Evolutionary conservation across 495 filamentous ascomycete genomes (phyloP).

Genomic region (Aspergillus bertholletiae): DNA sequence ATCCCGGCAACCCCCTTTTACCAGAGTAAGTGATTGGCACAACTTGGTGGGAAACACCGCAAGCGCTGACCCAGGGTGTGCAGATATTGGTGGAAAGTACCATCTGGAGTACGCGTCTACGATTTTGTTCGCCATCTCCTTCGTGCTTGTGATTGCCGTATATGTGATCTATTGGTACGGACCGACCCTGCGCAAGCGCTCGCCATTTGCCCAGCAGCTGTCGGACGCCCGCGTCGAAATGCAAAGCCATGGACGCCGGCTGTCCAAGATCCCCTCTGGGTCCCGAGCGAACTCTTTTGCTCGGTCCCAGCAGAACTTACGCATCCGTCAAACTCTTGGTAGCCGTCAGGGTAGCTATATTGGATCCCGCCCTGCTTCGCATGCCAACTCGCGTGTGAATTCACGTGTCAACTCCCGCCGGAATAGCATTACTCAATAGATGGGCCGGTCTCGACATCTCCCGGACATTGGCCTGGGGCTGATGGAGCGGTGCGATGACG

Average conservation of each 20-base stretch:
- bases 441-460: not conserved
- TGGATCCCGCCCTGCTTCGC: conserved; percentile 33
- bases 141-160: conserved; percentile 66
- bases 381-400: conserved; percentile 26
- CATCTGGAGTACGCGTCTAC: conserved; percentile 68
- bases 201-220: conserved; percentile 72
- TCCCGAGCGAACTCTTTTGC: conserved; percentile 45
- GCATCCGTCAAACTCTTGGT: conserved; percentile 41
- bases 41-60: not conserved
- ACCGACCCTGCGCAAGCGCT: conserved; percentile 61
- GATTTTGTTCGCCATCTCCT: conserved; percentile 67
- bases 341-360: conserved; percentile 35
- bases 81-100: conserved; percentile 57
- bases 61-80: conserved; percentile 2
- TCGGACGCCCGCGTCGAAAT: conserved; percentile 48
- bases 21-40: conserved; percentile 32
- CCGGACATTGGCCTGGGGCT: not conserved
- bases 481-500: conserved; percentile 2
- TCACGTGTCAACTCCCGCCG: conserved; percentile 28
- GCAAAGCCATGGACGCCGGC: conserved; percentile 33
- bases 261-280: conserved; percentile 34
- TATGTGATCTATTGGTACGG: conserved; percentile 79
- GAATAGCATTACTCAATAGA: conserved; percentile 27
- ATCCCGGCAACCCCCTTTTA: conserved; percentile 72
- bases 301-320: conserved; percentile 47